Evolutionary conservation across 164 flowering plant species (phyloP).

Genomic region (Chimonanthus praecox): DNA sequence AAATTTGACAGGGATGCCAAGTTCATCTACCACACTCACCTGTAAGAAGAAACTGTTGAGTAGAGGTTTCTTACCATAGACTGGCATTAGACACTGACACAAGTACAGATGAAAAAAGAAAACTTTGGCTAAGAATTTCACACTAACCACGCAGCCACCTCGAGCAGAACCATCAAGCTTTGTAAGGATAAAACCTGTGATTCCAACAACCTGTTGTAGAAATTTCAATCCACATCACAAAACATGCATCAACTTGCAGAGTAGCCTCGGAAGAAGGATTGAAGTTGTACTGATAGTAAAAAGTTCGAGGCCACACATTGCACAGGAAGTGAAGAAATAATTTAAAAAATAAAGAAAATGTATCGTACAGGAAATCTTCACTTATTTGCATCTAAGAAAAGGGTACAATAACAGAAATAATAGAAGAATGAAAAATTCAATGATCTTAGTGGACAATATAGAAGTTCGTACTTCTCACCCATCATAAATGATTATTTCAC

Average conservation of each 20-base stretch:
- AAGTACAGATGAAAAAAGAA: background rate
- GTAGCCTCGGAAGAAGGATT: background rate
- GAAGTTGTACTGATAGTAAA: too few species aligned
- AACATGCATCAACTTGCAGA: background rate
- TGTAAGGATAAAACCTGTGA: constrained; percentile 87
- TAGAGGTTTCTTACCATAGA: background rate
- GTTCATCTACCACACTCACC: constrained; percentile 98
- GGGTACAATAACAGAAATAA: background rate
- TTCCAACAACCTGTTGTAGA: constrained; percentile 61
- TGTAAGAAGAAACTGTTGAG: constrained; percentile 21
- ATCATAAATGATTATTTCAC: too few species aligned
- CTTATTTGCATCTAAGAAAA: background rate
- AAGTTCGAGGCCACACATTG: too few species aligned
- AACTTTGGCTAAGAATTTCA: background rate
- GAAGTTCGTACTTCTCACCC: too few species aligned
- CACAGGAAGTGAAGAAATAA: background rate
- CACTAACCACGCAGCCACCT: constrained; percentile 95
- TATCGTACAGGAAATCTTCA: background rate
- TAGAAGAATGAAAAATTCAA: too few species aligned
- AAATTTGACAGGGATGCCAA: constrained; percentile 94
- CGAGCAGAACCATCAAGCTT: constrained; percentile 97
- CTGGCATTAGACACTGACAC: background rate
- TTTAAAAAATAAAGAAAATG: too few species aligned
- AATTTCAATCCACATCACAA: background rate
- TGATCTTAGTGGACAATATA: too few species aligned